Conservation (phyloP, 2,329 filamentous ascomycete genomes). For the Apiospora saccharicola region DNA sequence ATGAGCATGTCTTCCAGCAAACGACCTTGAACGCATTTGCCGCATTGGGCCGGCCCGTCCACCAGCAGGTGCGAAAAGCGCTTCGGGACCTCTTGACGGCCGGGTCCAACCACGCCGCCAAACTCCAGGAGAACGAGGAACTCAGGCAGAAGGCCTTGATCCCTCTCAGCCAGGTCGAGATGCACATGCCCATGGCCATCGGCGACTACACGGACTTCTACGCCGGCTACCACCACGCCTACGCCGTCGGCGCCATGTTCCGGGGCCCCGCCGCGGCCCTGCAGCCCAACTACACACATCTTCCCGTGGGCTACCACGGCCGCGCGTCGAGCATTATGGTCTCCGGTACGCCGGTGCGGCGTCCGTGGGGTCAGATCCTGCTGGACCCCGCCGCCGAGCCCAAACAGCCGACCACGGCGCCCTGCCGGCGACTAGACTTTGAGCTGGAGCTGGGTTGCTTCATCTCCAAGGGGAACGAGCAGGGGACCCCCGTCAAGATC, state of each 20-base stretch:
- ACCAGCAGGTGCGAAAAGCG: constrained; percentile 72
- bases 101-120: background rate
- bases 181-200: constrained; percentile 78
- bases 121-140: constrained; percentile 57
- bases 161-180: constrained; percentile 64
- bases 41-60: constrained; percentile 71
- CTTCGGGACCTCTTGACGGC: constrained; percentile 69
- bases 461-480: constrained; percentile 68
- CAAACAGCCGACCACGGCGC: constrained; percentile 68
- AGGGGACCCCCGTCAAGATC: constrained; percentile 71
- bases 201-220: constrained; percentile 90
- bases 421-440: constrained; percentile 74
- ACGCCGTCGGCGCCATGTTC: constrained; percentile 72
- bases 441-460: constrained; percentile 84
- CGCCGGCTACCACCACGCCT: constrained; percentile 80
- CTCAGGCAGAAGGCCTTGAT: constrained; percentile 67
- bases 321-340: constrained; percentile 78
- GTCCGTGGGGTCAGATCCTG: constrained; percentile 79
- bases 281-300: constrained; percentile 81
- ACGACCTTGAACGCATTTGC: constrained; percentile 78
- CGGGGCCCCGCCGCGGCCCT: constrained; percentile 75
- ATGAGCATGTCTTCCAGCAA: constrained; percentile 68
- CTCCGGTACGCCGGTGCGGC: constrained; percentile 75
- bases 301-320: constrained; percentile 85
- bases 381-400: constrained; percentile 66